Base-by-base conservation (phyloP, 2,329 filamentous ascomycete genomes). In the Calonectria pseudoturangicola region DNA sequence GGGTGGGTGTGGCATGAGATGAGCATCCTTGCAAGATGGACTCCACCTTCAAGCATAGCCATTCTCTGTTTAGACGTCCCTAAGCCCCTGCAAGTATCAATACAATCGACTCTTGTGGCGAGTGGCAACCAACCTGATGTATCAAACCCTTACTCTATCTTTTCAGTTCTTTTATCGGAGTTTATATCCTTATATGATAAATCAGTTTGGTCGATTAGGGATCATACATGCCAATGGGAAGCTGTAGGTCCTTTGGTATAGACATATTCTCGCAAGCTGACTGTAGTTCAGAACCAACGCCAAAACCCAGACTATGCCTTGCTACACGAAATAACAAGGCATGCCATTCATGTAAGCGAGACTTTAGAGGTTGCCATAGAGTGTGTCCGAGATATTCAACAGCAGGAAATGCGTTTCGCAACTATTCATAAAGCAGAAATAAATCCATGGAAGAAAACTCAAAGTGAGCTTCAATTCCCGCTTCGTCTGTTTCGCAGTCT, bases 251-350 rank as follows among this genome's bases (percentile, higher is more conserved):
- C 10, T 25, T 25, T 50, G 21, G 12, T 27, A 50, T 15, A 21
- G 8, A 12, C 3, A 6, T 6, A 47, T 7, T 21, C 18, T 25
- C 6, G 25, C 13, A 27, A 12, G 21, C 47, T 50, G 21, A 50
- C 10, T 25, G 9, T 3, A 5, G 6, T 27, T 27, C 7, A 50
- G 47, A 21, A 10, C 2, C 12, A 27, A 27, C 47, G 47, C 6
- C 6, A 50, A 10, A 27, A 27, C 13, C 21, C 21, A 15, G 12
- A 50, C 47, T 50, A 50, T 27, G 12, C 47, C 8, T 15, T 50
- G 21, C 21, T 50, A 7, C 47, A 50, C 47, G 47, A 50, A 50
- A 50, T 50, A 27, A 50, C 47, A 15, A 50, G 47, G 10, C 47
- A 50, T 27, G 47, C 47, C 21, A 50, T 50, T 50, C 47, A 50